Evolutionary conservation across 768 basidiomycete species (phyloP).

Genomic region (Dendrothele bispora): DNA sequence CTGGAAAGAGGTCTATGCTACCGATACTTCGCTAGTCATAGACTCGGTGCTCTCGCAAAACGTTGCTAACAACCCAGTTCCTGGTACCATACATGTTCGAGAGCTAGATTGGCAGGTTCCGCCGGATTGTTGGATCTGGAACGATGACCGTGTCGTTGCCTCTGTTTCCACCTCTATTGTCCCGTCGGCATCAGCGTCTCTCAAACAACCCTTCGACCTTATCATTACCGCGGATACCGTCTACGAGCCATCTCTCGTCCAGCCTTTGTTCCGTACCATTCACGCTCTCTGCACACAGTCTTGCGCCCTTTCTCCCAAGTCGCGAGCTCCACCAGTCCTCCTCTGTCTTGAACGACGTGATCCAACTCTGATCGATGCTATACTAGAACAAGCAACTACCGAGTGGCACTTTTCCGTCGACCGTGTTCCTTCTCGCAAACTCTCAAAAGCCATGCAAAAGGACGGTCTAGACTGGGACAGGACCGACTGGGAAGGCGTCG

Average conservation of each 20-base stretch:
- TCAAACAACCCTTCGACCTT: slow-evolving; percentile 67
- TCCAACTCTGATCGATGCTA: slow-evolving; percentile 55
- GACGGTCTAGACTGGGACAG: slow-evolving; percentile 57
- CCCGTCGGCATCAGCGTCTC: slow-evolving; percentile 15
- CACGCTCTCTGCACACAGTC: slow-evolving; percentile 49
- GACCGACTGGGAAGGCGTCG: slow-evolving; percentile 79
- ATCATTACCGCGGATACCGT: slow-evolving; percentile 85
- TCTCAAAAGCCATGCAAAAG: slow-evolving; percentile 61
- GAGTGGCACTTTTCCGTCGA: slow-evolving; percentile 58
- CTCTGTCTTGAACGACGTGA: slow-evolving; percentile 80
- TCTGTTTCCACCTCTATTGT: slow-evolving; percentile 23
- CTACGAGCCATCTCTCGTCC: slow-evolving; percentile 59
- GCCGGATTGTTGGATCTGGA: slow-evolving; percentile 58
- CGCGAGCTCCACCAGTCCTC: slow-evolving; percentile 49
- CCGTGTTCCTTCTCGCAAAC: slow-evolving; percentile 56
- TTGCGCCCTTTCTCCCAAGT: slow-evolving; percentile 17
- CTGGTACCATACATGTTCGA: slow-evolving; percentile 54
- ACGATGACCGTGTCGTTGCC: slow-evolving; percentile 36
- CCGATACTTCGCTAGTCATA: slow-evolving; percentile 69
- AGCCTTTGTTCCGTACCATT: slow-evolving; percentile 72
- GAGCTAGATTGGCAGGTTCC: slow-evolving; percentile 71
- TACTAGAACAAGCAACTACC: slow-evolving; percentile 55
- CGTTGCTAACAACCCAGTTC: slow-evolving; percentile 47
- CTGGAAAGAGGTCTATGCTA: slow-evolving; percentile 69
- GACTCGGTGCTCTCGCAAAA: slow-evolving; percentile 62